A percentile compares a stretch with the other conserved stretches of the same genome.
Evolutionary conservation across 139 green algal genomes (phyloP).

Genomic region (Chlorella ohadii): DNA sequence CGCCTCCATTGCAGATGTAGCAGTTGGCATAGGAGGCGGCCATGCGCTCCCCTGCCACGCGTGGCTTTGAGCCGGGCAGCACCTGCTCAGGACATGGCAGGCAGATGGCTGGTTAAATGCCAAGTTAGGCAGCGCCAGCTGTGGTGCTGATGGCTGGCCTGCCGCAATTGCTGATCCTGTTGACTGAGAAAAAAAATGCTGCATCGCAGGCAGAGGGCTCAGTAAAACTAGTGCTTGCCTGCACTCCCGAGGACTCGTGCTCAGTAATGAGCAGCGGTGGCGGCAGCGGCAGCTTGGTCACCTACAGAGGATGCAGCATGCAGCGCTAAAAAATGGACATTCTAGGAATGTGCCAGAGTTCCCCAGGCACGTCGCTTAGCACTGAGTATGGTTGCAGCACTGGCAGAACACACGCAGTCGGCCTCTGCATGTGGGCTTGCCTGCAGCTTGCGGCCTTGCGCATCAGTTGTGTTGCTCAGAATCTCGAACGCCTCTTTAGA

Average conservation of each 20-base stretch:
- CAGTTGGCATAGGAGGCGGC: slow-evolving; percentile 81
- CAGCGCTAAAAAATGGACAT: too few species aligned
- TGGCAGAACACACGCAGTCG: too few species aligned
- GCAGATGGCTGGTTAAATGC: too few species aligned
- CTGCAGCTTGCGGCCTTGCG: slow-evolving; percentile 61
- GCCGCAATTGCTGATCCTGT: too few species aligned
- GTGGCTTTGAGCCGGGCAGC: slow-evolving; percentile 17
- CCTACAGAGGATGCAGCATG: too few species aligned
- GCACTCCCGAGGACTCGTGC: slow-evolving; percentile 51
- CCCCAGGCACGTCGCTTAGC: too few species aligned
- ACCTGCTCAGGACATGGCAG: not conserved
- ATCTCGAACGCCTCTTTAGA: slow-evolving; percentile 49
- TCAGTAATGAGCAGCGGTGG: slow-evolving; percentile 56
- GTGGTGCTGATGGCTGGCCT: too few species aligned
- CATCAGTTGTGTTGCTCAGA: slow-evolving; percentile 55
- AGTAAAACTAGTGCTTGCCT: not conserved
- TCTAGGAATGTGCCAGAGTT: too few species aligned
- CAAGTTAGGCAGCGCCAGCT: too few species aligned
- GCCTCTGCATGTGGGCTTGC: not conserved
- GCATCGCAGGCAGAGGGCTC: too few species aligned
- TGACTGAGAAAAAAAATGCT: too few species aligned
- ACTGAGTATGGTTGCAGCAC: too few species aligned
- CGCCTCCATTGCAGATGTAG: slow-evolving; percentile 78
- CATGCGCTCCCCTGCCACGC: slow-evolving; percentile 55
- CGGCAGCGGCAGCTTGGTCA: slow-evolving; percentile 78